Percentiles rank a stretch among this genome's conserved stretches.
These are phyloP conservation scores for Neocucurbitaria cava DNA, from an alignment of 2,329 filamentous ascomycete species.

Conservation along the genomic window DNA sequence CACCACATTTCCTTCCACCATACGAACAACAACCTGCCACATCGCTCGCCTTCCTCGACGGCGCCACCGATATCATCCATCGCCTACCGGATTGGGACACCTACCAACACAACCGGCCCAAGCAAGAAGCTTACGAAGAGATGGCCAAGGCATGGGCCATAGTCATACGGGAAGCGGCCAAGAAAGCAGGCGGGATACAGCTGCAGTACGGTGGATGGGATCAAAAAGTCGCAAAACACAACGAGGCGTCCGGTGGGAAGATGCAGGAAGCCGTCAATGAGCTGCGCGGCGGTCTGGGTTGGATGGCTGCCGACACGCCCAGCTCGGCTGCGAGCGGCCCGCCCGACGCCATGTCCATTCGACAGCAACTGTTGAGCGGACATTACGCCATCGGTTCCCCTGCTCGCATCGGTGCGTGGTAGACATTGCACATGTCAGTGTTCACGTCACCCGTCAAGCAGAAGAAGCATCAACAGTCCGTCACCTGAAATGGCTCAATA, in stretches of 20 bases:
- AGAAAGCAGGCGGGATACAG: slow-evolving; percentile 88
- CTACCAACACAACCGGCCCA: slow-evolving; percentile 87
- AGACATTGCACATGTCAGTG: slow-evolving; percentile 21
- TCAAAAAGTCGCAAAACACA: slow-evolving; percentile 83
- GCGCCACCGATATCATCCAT: slow-evolving; percentile 89
- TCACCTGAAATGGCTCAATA: neutral
- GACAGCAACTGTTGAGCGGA: slow-evolving; percentile 61
- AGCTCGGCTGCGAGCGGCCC: slow-evolving; percentile 27
- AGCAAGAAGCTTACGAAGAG: slow-evolving; percentile 95
- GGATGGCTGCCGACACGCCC: slow-evolving; percentile 66
- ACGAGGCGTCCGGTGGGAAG: slow-evolving; percentile 82
- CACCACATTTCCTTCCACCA: slow-evolving; percentile 91
- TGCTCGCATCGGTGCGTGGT: slow-evolving; percentile 65
- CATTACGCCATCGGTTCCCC: slow-evolving; percentile 63
- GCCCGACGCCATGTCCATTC: slow-evolving; percentile 44
- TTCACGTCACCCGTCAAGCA: neutral
- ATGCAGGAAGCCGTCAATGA: slow-evolving; percentile 81
- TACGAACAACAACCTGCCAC: slow-evolving; percentile 83
- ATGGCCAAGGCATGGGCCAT: slow-evolving; percentile 92
- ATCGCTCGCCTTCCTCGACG: slow-evolving; percentile 87
- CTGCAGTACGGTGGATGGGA: slow-evolving; percentile 94
- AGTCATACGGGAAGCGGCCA: slow-evolving; percentile 88
- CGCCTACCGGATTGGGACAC: slow-evolving; percentile 89
- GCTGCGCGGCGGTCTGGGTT: slow-evolving; percentile 76
- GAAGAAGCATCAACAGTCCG: neutral